These are phyloP conservation scores for Colletotrichum aenigma DNA, from an alignment of 2,329 filamentous ascomycete genomes.

Conservation along the genomic window DNA sequence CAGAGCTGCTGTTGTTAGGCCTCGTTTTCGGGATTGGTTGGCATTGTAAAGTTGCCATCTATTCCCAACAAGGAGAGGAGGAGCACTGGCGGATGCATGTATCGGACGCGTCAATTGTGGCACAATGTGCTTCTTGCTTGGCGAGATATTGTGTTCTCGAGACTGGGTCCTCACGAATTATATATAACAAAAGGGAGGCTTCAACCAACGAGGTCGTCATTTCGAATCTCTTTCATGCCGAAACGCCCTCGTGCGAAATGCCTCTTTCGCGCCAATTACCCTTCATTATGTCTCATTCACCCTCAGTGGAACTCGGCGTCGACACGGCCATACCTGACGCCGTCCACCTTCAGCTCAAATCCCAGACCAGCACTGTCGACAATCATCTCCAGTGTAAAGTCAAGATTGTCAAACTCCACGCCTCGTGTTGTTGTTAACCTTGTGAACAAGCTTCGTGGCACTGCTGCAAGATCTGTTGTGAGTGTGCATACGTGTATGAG, in stretches of 20 bases:
- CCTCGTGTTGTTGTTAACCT: conserved; percentile 78
- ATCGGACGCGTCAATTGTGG: conserved; percentile 8
- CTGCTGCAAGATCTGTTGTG: conserved; percentile 78
- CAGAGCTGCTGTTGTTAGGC: background rate
- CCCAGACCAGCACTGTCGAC: conserved; percentile 78
- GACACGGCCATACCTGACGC: conserved; percentile 76
- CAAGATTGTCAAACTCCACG: conserved; percentile 81
- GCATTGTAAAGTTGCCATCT: background rate
- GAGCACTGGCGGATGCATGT: background rate
- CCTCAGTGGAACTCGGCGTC: conserved; percentile 76
- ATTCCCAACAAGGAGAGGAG: background rate
- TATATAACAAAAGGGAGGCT: background rate
- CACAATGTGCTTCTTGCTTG: background rate
- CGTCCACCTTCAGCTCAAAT: conserved; percentile 81
- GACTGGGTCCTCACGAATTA: conserved; percentile 4
- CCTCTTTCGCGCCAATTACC: background rate
- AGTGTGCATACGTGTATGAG: conserved; percentile 78
- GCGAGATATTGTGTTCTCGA: conserved; percentile 1
- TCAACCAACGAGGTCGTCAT: background rate
- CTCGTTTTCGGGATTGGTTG: background rate
- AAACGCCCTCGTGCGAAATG: background rate
- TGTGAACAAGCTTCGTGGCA: conserved; percentile 76
- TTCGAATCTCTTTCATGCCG: background rate
- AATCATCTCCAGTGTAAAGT: conserved; percentile 84
- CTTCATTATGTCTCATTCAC: background rate